phyloP scores from a whole-genome alignment of 441 rosid genomes.

The Arabidopsis lyrata region DNA sequence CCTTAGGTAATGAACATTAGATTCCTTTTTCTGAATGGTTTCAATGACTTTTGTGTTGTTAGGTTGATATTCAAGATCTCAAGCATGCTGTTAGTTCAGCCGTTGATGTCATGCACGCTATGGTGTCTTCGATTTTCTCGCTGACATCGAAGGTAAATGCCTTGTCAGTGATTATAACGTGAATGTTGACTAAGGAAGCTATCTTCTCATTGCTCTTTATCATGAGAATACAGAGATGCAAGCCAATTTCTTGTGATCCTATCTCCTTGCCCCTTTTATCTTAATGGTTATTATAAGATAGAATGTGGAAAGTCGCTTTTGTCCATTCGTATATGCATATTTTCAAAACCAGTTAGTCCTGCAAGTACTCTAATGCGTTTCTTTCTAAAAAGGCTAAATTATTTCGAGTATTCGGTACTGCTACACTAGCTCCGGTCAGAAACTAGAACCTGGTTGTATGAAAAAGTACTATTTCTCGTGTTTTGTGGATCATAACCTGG shows the following conservation, averaged over 20 bases:
- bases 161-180: constrained; percentile 26
- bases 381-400: neutral
- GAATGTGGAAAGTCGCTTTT: neutral
- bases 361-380: neutral
- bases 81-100: constrained; percentile 75
- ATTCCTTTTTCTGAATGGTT: constrained; percentile 14
- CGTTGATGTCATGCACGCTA: constrained; percentile 66
- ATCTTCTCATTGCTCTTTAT: constrained; percentile 20
- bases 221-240: neutral
- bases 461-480: neutral
- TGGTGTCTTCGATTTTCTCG: constrained; percentile 67
- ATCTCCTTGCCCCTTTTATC: neutral
- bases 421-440: constrained; percentile 5
- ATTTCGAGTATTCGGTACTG: constrained; percentile 1
- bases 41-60: constrained; percentile 29
- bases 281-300: constrained; percentile 7
- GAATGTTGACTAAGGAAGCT: constrained; percentile 18
- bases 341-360: neutral
- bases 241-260: neutral
- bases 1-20: constrained; percentile 10
- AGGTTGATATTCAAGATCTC: constrained; percentile 67
- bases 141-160: constrained; percentile 55
- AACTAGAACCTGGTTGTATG: constrained; percentile 22
- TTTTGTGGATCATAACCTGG: neutral
- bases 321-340: constrained; percentile 2